phyloP scores from a whole-genome alignment of 2,329 filamentous ascomycete species.

The Pochonia chlamydosporia region DNA sequence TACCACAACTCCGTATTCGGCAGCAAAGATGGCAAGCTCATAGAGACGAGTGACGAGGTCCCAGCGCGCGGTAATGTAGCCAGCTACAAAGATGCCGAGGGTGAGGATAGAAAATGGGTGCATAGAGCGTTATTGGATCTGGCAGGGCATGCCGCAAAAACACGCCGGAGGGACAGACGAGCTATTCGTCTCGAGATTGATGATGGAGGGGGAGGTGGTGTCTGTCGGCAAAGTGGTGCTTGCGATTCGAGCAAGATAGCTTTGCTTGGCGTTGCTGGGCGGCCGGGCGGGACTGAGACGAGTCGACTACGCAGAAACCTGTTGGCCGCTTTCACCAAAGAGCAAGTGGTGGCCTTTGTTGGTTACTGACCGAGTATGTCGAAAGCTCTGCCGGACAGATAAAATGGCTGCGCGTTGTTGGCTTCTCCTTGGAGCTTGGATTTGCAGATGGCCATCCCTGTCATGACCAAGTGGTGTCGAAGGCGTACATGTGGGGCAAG shows the following conservation, averaged over 20 bases:
- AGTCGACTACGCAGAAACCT: too few species aligned
- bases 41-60: slow-evolving; percentile 94
- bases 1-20: slow-evolving; percentile 97
- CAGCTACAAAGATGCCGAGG: slow-evolving; percentile 97
- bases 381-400: background rate
- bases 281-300: too few species aligned
- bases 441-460: slow-evolving; percentile 3
- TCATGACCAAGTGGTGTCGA: slow-evolving; percentile 7
- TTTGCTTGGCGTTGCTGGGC: background rate
- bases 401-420: background rate
- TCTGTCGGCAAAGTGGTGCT: background rate
- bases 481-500: too few species aligned
- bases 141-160: slow-evolving; percentile 38
- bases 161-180: too few species aligned
- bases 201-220: background rate
- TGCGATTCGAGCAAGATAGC: background rate
- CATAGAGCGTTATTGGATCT: slow-evolving; percentile 58
- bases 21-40: slow-evolving; percentile 95
- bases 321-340: too few species aligned
- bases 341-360: too few species aligned
- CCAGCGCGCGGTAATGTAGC: slow-evolving; percentile 99
- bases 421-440: slow-evolving; percentile 1
- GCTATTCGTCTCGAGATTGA: background rate
- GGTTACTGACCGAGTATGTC: background rate
- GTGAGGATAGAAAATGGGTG: slow-evolving; percentile 96